These are phyloP conservation scores for Chaetomium fimeti DNA, from an alignment of 495 filamentous ascomycete genomes.

Conservation along the genomic window DNA sequence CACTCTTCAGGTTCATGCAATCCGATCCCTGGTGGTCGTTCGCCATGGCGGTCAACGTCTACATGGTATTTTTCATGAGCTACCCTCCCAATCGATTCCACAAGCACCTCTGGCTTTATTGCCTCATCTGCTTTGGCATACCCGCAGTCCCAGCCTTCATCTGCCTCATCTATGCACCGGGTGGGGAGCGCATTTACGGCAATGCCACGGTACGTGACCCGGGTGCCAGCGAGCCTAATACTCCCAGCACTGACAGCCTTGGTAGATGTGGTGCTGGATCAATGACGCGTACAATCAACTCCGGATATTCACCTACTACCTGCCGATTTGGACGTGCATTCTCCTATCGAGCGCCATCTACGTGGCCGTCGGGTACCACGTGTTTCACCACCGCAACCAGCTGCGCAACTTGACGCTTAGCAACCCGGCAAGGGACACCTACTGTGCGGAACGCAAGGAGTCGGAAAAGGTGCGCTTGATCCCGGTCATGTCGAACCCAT, in stretches of 20 bases:
- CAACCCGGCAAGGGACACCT: conserved; percentile 34
- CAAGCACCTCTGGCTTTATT: conserved; percentile 66
- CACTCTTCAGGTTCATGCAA: conserved; percentile 53
- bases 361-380: conserved; percentile 64
- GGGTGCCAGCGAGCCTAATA: not conserved
- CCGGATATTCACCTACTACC: conserved; percentile 76
- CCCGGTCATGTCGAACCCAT: not conserved
- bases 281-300: conserved; percentile 63
- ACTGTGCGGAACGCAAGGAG: conserved; percentile 30
- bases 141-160: conserved; percentile 68
- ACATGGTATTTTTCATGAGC: conserved; percentile 75
- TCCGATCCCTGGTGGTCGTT: conserved; percentile 61
- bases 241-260: not conserved
- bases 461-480: conserved; percentile 42
- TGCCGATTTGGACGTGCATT: conserved; percentile 82
- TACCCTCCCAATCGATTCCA: conserved; percentile 65
- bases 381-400: conserved; percentile 60
- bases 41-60: conserved; percentile 84
- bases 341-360: conserved; percentile 69
- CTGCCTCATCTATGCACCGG: conserved; percentile 56
- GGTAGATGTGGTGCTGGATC: conserved; percentile 84
- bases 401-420: conserved; percentile 51
- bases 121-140: conserved; percentile 69
- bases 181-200: conserved; percentile 62
- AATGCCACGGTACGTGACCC: conserved; percentile 56